Evolutionary conservation across 768 basidiomycete genomes (phyloP), one percentile per base, ranked within the genome.

Genomic region (Lentinula boryana): DNA sequence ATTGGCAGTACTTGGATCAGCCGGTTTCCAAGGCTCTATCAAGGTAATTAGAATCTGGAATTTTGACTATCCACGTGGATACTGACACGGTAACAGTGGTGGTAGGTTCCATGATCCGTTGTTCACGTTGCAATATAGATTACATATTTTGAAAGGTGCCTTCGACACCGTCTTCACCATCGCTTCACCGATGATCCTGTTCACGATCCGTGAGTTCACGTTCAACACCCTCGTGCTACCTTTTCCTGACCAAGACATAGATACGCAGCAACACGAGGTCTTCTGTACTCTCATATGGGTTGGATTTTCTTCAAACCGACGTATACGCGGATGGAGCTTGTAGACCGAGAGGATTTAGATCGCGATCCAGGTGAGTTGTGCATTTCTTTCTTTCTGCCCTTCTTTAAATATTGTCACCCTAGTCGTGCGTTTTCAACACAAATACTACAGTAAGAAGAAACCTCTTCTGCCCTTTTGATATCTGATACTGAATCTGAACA

Each of bases 301-400:
- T 93, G 91, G 91, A 91, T 92, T 66, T 92, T 93, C 70, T 85
- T 77, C 75, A 89, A 90, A 69, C 84, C 88, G 1, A 79, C 67
- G 1, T 91, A 92, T 67, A 75, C 80, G 32, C 76, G 82, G 21
- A 74, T 92, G 75, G 75, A 78, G 43, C 69, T 84, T 8, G 82
- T 93, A 35, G 89, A 91, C 61, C 75, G 80, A 56, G 81, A 80
- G 15, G 89, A 93, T 65, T 76, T 92, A 10, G 83, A 88, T 32
- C 72, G 72, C 27, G 91, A 92, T 69, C 82, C 84, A 46, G 85
- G 89, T 88, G 54, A 40, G 80, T 71, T 15, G 40, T n/a, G 21
- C 43, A 13, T 13, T n/a, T 8, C 51, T 51, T 54, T 18, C 13
- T 31, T 18, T 10, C 32, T 10, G 3, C 6, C 7, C 31, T 18